A percentile compares a stretch with the other conserved stretches of the same genome.
Evolutionary conservation across 768 basidiomycete genomes (phyloP).

Genomic region (Lactarius hatsudake): DNA sequence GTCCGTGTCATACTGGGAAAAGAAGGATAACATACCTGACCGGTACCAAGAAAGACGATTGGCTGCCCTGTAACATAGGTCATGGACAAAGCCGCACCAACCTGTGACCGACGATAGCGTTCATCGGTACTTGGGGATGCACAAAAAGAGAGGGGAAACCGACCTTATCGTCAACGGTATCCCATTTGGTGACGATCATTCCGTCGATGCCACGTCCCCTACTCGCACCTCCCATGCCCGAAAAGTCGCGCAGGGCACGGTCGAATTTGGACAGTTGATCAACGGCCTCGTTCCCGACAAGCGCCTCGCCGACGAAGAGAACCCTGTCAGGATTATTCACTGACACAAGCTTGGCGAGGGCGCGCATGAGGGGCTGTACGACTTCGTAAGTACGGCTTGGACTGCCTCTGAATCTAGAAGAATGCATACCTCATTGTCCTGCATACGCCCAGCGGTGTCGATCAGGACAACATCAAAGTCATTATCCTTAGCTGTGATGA

Average conservation of each 20-base stretch:
- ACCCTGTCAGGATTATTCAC: slow-evolving; percentile 97
- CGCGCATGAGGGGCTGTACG: slow-evolving; percentile 87
- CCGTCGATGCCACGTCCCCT: slow-evolving; percentile 94
- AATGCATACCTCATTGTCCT: slow-evolving; percentile 86
- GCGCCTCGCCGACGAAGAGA: slow-evolving; percentile 95
- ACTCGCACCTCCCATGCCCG: slow-evolving; percentile 57
- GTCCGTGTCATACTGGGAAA: background rate
- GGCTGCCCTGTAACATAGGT: slow-evolving; percentile 99
- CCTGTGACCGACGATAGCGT: slow-evolving; percentile 45
- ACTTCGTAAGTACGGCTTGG: slow-evolving; percentile 6
- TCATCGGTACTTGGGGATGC: background rate
- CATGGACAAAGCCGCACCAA: slow-evolving; percentile 98
- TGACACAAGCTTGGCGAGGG: slow-evolving; percentile 94
- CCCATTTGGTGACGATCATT: slow-evolving; percentile 98
- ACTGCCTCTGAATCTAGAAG: slow-evolving; percentile 12
- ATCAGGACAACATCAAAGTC: slow-evolving; percentile 96
- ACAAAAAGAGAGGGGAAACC: slow-evolving; percentile 27
- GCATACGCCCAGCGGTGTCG: slow-evolving; percentile 98
- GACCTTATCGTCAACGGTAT: slow-evolving; percentile 96
- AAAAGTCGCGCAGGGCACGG: slow-evolving; percentile 89
- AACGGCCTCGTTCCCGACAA: slow-evolving; percentile 98
- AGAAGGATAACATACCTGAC: slow-evolving; percentile 61
- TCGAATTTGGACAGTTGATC: slow-evolving; percentile 98
- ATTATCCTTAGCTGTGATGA: slow-evolving; percentile 68
- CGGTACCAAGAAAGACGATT: slow-evolving; percentile 97